Percentiles rank a stretch among this genome's conserved stretches.
Conservation (phyloP, 2,329 filamentous ascomycete species). For the Colletotrichum paranaense region DNA sequence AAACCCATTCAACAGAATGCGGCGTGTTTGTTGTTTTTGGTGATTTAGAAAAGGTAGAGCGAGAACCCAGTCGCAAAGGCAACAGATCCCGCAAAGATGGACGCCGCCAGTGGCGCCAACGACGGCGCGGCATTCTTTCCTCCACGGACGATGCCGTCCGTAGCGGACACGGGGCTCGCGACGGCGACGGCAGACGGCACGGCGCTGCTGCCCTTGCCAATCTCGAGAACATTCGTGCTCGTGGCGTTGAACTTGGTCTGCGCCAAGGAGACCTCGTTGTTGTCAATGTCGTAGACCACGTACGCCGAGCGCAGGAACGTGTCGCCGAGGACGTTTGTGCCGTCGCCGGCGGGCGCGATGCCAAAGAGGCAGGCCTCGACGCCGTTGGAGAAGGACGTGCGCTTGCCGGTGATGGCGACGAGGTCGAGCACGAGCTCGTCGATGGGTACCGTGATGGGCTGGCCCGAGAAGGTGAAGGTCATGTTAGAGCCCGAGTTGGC, state of each 20-base stretch:
- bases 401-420: constrained; percentile 56
- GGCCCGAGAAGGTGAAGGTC: constrained; percentile 65
- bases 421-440: constrained; percentile 69
- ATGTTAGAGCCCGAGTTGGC: constrained; percentile 53
- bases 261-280: constrained; percentile 77
- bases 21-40: background rate
- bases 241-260: constrained; percentile 73
- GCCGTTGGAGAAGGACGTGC: constrained; percentile 64
- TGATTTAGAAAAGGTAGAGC: background rate
- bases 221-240: constrained; percentile 63
- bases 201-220: constrained; percentile 57
- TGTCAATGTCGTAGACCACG: constrained; percentile 79
- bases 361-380: constrained; percentile 73
- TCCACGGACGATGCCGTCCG: constrained; percentile 49
- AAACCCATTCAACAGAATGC: background rate
- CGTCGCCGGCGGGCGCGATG: constrained; percentile 66
- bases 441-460: constrained; percentile 66
- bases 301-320: constrained; percentile 82
- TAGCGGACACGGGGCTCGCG: constrained; percentile 60
- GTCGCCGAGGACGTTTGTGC: constrained; percentile 75
- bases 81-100: constrained; percentile 15
- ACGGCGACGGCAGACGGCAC: constrained; percentile 68
- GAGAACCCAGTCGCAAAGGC: constrained; percentile 17
- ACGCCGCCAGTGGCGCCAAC: constrained; percentile 20
- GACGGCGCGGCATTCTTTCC: constrained; percentile 20